Percentiles rank a stretch among this genome's conserved stretches.
Evolutionary conservation across 2,329 filamentous ascomycete genomes (phyloP).

Genomic region (Aspergillus persii): DNA sequence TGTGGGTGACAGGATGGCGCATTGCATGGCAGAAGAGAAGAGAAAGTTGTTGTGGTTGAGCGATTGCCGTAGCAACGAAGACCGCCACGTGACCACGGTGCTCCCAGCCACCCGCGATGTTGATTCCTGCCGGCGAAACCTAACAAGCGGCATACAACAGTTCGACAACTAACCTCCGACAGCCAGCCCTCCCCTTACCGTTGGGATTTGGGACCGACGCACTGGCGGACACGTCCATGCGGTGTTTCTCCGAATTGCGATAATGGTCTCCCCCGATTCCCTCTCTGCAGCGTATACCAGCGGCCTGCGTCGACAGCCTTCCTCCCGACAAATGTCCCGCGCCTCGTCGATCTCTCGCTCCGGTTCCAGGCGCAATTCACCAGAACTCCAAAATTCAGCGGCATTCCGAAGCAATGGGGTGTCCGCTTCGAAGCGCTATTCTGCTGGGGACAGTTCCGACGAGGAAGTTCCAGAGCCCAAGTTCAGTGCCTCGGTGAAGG

Average conservation of each 20-base stretch:
- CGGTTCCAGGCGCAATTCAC: constrained; percentile 33
- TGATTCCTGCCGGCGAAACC: constrained; percentile 7
- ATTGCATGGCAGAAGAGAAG: background rate
- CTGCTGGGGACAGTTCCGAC: constrained; percentile 81
- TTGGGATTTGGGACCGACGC: constrained; percentile 13
- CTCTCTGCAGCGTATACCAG: constrained; percentile 36
- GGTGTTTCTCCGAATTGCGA: constrained; percentile 16
- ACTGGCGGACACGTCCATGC: constrained; percentile 18
- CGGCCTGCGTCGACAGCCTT: constrained; percentile 34
- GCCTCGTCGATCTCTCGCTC: constrained; percentile 35
- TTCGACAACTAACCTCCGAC: constrained; percentile 12
- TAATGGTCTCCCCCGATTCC: constrained; percentile 39
- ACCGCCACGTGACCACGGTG: constrained; percentile 6
- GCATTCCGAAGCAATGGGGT: constrained; percentile 18
- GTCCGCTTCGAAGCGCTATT: constrained; percentile 30
- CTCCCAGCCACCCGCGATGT: constrained; percentile 19
- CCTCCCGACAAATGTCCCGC: constrained; percentile 38
- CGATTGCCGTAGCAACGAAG: constrained; percentile 9
- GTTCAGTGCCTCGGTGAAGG: constrained; percentile 88
- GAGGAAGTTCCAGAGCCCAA: constrained; percentile 90
- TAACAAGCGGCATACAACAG: constrained; percentile 5
- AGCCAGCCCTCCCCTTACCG: constrained; percentile 4
- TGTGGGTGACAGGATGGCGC: background rate
- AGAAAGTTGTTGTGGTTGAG: background rate
- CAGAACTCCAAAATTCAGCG: constrained; percentile 22